Evolutionary conservation across 225 moss, liverwort and hornwort genomes (phyloP).

Genomic region (Sphagnum contortum): DNA sequence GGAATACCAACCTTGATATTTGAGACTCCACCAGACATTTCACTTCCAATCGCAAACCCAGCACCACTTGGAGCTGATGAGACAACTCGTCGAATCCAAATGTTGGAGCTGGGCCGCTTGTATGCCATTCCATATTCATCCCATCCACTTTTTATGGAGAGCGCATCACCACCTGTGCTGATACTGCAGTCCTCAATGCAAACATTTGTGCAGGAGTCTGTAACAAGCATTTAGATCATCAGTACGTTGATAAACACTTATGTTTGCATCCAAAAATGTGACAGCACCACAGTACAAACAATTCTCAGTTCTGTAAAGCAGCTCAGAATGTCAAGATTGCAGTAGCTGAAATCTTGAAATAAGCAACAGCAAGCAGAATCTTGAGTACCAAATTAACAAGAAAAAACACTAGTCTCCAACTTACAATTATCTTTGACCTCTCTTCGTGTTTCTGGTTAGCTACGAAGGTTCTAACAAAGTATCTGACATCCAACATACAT

Average conservation of each 20-base stretch:
- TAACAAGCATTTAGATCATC: too few species aligned
- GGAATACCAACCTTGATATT: constrained; percentile 52
- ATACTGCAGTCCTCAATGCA: constrained; percentile 94
- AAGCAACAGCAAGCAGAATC: too few species aligned
- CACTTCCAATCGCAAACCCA: constrained; percentile 92
- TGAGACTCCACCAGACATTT: constrained; percentile 95
- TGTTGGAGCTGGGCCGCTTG: constrained; percentile 69
- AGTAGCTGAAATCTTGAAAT: too few species aligned
- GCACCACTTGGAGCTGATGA: constrained; percentile 62
- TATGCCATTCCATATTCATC: constrained; percentile 82
- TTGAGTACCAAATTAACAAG: not conserved
- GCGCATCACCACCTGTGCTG: constrained; percentile 88
- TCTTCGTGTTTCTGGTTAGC: too few species aligned
- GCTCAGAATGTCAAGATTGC: too few species aligned
- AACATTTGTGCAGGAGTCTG: constrained; percentile 81
- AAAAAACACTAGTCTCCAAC: not conserved
- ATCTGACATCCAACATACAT: too few species aligned
- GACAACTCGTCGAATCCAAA: constrained; percentile 51
- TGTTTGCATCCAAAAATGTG: too few species aligned
- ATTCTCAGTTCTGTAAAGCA: too few species aligned
- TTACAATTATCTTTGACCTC: too few species aligned
- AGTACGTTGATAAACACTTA: too few species aligned
- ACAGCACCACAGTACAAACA: too few species aligned
- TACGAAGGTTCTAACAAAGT: too few species aligned
- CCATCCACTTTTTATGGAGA: constrained; percentile 97